These are phyloP conservation scores for Dendrobium nobile DNA, from an alignment of 106 monocot genomes.

Conservation along the genomic window DNA sequence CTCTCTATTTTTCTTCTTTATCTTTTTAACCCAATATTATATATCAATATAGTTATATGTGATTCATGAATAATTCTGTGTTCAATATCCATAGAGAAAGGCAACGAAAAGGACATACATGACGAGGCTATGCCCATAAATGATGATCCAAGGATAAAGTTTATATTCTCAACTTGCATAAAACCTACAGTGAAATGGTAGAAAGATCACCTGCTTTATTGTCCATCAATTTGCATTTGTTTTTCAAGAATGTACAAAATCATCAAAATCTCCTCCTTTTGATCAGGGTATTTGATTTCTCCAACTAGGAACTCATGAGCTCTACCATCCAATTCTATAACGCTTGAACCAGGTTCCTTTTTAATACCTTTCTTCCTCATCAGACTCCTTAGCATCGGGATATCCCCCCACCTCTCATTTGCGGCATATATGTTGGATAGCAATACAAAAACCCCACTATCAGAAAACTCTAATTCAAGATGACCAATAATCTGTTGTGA, in stretches of 20 bases:
- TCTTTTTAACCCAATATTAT: no score
- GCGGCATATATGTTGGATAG: slow-evolving; percentile 77
- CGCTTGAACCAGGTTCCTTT: slow-evolving; percentile 65
- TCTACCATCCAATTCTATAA: slow-evolving; percentile 35
- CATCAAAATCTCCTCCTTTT: slow-evolving; percentile 23
- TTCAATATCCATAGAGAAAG: no score
- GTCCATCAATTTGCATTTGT: slow-evolving; percentile 33
- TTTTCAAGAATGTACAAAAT: slow-evolving; percentile 25
- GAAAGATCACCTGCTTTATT: background rate
- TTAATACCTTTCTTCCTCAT: slow-evolving; percentile 48
- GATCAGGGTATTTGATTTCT: slow-evolving; percentile 15
- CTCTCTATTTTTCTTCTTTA: no score
- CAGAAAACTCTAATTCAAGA: slow-evolving; percentile 42
- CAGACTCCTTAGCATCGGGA: slow-evolving; percentile 41
- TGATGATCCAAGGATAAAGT: background rate
- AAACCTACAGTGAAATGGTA: background rate
- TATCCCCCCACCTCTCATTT: slow-evolving; percentile 57
- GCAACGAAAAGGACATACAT: background rate
- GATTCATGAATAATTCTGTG: no score
- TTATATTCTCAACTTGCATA: background rate
- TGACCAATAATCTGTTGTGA: slow-evolving; percentile 47
- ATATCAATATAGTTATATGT: no score
- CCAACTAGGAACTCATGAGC: slow-evolving; percentile 54
- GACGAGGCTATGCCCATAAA: background rate
- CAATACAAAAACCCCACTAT: slow-evolving; percentile 62